Percentiles rank a stretch among this genome's conserved stretches.
Evolutionary conservation across 179 eudicot species (phyloP).

Genomic region (Spergularia azorica): DNA sequence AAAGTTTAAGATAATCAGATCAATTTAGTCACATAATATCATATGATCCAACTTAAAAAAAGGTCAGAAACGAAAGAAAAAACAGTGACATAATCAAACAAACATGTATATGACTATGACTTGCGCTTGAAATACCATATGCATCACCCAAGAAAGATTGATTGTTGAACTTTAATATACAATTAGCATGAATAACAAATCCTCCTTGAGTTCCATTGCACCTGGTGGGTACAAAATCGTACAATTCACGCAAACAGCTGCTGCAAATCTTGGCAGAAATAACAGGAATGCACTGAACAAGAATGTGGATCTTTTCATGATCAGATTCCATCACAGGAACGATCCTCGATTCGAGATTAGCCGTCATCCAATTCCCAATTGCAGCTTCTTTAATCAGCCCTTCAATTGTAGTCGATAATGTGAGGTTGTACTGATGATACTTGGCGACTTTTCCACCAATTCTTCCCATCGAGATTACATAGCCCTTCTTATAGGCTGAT

Average conservation of each 20-base stretch:
- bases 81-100: background rate
- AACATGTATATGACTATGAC: background rate
- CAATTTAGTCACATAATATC: no score
- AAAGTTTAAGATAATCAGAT: no score
- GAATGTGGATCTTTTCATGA: slow-evolving; percentile 15
- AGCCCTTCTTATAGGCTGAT: background rate
- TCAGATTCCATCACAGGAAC: background rate
- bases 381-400: slow-evolving; percentile 11
- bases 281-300: slow-evolving; percentile 37
- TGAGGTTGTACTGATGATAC: slow-evolving; percentile 9
- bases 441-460: slow-evolving; percentile 11
- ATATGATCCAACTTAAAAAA: background rate
- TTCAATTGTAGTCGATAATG: slow-evolving; percentile 16
- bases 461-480: background rate
- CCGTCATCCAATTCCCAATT: slow-evolving; percentile 20
- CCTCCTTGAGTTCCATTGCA: slow-evolving; percentile 29
- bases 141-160: slow-evolving; percentile 17
- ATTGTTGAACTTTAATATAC: slow-evolving; percentile 16
- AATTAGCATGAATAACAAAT: slow-evolving; percentile 6
- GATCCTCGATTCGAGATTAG: slow-evolving; percentile 3
- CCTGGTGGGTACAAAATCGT: slow-evolving; percentile 15
- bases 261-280: slow-evolving; percentile 32
- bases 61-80: background rate
- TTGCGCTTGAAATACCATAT: background rate
- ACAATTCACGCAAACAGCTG: slow-evolving; percentile 24